Evolutionary conservation across 2,329 filamentous ascomycete genomes (phyloP).

Genomic region (Trichoderma pleuroti): DNA sequence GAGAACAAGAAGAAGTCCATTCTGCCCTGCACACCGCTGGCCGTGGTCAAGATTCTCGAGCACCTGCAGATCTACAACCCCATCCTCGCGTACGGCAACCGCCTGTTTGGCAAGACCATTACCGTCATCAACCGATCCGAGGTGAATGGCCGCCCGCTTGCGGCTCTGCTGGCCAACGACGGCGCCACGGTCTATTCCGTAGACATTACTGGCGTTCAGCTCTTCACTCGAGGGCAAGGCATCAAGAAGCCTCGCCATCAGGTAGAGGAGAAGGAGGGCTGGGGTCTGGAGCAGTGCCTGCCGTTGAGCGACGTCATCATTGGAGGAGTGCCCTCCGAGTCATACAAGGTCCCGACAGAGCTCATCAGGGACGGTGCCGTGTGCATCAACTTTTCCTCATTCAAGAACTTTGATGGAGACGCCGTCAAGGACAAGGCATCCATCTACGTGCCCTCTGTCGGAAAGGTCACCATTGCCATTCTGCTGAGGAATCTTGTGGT

Average conservation of each 20-base stretch:
- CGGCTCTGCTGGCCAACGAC: slow-evolving; percentile 91
- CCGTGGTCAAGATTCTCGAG: slow-evolving; percentile 95
- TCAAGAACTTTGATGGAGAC: slow-evolving; percentile 82
- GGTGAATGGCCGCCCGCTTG: slow-evolving; percentile 89
- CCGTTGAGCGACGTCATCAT: slow-evolving; percentile 93
- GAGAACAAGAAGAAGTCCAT: slow-evolving; percentile 81
- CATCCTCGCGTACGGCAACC: slow-evolving; percentile 87
- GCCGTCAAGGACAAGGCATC: slow-evolving; percentile 93
- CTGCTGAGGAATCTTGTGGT: slow-evolving; percentile 85
- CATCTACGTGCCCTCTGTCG: slow-evolving; percentile 94
- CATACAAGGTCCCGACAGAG: slow-evolving; percentile 83
- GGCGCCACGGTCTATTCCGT: slow-evolving; percentile 94
- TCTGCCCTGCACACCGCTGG: slow-evolving; percentile 90
- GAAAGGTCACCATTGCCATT: slow-evolving; percentile 95
- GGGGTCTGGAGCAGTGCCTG: slow-evolving; percentile 75
- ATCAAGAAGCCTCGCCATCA: slow-evolving; percentile 83
- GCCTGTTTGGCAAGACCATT: slow-evolving; percentile 88
- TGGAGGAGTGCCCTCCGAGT: slow-evolving; percentile 81
- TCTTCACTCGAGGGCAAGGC: slow-evolving; percentile 86
- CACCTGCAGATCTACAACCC: slow-evolving; percentile 95
- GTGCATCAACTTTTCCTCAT: slow-evolving; percentile 98
- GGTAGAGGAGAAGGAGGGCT: slow-evolving; percentile 77
- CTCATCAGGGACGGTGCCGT: slow-evolving; percentile 84
- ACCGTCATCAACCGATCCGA: slow-evolving; percentile 96
- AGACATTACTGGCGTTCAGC: slow-evolving; percentile 84